phyloP scores from a whole-genome alignment of 2,329 filamentous ascomycete genomes.

The Madurella fahalii region DNA sequence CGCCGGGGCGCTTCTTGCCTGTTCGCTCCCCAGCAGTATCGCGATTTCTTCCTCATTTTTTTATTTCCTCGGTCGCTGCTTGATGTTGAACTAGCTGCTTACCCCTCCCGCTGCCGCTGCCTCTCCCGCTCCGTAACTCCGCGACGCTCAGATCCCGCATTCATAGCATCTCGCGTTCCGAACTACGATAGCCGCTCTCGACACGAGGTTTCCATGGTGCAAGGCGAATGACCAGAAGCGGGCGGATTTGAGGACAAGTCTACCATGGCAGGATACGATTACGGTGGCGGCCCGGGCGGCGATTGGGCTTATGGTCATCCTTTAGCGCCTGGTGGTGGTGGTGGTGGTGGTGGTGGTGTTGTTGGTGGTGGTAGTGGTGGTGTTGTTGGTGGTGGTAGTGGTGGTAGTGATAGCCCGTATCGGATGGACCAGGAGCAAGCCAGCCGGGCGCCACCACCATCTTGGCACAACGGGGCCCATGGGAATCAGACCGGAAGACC shows the following conservation, averaged over 20 bases:
- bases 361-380: not conserved
- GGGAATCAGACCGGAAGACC: slow-evolving; percentile 24
- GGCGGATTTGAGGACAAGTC: slow-evolving; percentile 22
- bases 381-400: slow-evolving; percentile 1
- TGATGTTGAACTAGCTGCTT: slow-evolving; percentile 11
- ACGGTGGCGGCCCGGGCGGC: slow-evolving; percentile 35
- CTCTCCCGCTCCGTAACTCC: slow-evolving; percentile 11
- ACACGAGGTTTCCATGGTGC: slow-evolving; percentile 16
- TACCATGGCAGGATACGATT: slow-evolving; percentile 43
- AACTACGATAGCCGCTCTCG: slow-evolving; percentile 1
- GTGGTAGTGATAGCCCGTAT: slow-evolving; percentile 19
- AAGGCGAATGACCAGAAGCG: slow-evolving; percentile 13
- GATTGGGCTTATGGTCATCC: slow-evolving; percentile 21
- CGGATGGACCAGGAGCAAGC: slow-evolving; percentile 27
- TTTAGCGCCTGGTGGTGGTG: not conserved
- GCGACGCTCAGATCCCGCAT: slow-evolving; percentile 7
- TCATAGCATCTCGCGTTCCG: slow-evolving; percentile 1
- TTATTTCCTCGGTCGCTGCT: slow-evolving; percentile 3
- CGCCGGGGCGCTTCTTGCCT: not conserved
- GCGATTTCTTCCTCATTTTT: not conserved
- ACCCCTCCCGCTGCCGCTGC: not conserved
- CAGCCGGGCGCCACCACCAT: slow-evolving; percentile 15
- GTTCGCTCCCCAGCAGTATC: not conserved
- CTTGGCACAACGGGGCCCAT: slow-evolving; percentile 23
- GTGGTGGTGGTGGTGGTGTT: slow-evolving; percentile 1